Base-by-base conservation (phyloP, 495 filamentous ascomycete genomes). In the Penicillium coffeae region DNA sequence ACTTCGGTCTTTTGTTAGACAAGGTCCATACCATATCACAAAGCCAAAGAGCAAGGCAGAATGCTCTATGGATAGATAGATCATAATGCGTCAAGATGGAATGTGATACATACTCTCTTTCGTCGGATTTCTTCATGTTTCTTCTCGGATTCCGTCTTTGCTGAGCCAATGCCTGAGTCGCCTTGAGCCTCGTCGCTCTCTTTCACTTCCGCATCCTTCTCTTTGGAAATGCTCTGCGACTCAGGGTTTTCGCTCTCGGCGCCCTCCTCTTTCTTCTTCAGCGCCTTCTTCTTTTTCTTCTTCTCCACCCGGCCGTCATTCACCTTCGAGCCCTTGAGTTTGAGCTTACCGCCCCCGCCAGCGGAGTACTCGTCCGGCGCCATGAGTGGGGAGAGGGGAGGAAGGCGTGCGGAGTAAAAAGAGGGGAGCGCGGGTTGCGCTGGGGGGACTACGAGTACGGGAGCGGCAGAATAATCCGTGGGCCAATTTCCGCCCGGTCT, bases 111-210 rank as follows among this genome's bases (percentile, higher is more conserved):
- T 80, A 92, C 88, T 75, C 88, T 78, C 69, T 87, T 92, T 56
- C 81, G 74, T 62, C 85, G 79, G 55, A 78, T 70, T 71, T 97
- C 91, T 53, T 92, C 86, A 61, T 92, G 79, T 32, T 82, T 76
- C 56, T 75, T 72, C 71, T 98, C 91, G 20, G 90, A 82, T 58
- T 95, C 91, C 0, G 93, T 97, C 75, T 96, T 98, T 42, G n/a
- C n/a, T n/a, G n/a, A n/a, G n/a, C n/a, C n/a, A n/a, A n/a, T n/a
- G n/a, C n/a, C n/a, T n/a, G n/a, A n/a, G n/a, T n/a, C n/a, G n/a
- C n/a, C n/a, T n/a, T n/a, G n/a, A n/a, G n/a, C n/a, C n/a, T n/a
- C n/a, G n/a, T n/a, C n/a, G n/a, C n/a, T n/a, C n/a, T n/a, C n/a
- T n/a, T n/a, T n/a, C n/a, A n/a, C n/a, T n/a, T n/a, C n/a, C n/a